Conservation (phyloP, 768 basidiomycete genomes). For the Phaeotremella skinneri region DNA sequence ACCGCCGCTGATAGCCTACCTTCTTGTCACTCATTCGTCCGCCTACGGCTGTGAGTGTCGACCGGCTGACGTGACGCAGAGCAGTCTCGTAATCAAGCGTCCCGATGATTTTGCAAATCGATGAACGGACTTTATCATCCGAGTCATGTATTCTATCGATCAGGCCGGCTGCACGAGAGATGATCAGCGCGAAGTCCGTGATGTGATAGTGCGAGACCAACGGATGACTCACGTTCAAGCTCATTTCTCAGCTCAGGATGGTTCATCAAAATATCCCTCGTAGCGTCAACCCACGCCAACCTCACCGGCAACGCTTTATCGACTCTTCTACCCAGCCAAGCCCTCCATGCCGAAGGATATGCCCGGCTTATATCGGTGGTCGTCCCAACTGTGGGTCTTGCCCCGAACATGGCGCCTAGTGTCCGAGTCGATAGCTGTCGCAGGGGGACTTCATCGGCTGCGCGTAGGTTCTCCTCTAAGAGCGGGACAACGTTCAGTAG, state of each 20-base stretch:
- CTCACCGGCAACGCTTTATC: constrained; percentile 73
- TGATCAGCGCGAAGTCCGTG: background rate
- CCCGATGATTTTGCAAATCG: constrained; percentile 75
- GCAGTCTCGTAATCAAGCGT: constrained; percentile 87
- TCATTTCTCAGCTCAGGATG: constrained; percentile 66
- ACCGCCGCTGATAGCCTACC: constrained; percentile 54
- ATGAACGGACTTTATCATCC: constrained; percentile 85
- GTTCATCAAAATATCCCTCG: constrained; percentile 62
- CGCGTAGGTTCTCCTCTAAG: constrained; percentile 80
- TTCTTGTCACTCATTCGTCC: constrained; percentile 81
- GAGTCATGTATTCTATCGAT: constrained; percentile 71
- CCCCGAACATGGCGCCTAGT: constrained; percentile 81
- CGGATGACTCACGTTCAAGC: constrained; percentile 74
- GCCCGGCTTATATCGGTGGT: constrained; percentile 66
- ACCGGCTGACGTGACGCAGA: constrained; percentile 70
- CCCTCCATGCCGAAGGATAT: constrained; percentile 79
- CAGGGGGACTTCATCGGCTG: constrained; percentile 66
- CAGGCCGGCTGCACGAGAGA: constrained; percentile 53
- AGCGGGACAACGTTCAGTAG: constrained; percentile 89
- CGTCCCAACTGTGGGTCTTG: constrained; percentile 46
- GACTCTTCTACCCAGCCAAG: constrained; percentile 74
- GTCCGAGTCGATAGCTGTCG: constrained; percentile 79
- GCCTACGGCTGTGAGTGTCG: constrained; percentile 64
- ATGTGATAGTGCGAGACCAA: too few relatives aligned
- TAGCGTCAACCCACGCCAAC: constrained; percentile 71